phyloP scores from a whole-genome alignment of 495 filamentous ascomycete genomes.

The Xylaria palmicola region DNA sequence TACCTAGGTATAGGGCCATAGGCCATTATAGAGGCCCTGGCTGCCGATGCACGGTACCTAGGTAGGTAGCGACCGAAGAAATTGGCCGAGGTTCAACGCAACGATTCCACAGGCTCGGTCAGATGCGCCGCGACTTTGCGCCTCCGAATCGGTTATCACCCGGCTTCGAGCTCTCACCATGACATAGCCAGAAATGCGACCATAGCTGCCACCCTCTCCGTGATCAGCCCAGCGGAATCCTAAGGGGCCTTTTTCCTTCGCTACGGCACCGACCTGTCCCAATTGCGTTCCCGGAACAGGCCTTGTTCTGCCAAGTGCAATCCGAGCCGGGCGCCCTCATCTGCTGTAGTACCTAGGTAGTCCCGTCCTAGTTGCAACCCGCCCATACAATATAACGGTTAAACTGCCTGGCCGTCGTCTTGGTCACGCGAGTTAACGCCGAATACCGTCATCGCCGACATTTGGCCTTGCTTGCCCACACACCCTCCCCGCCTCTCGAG shows the following conservation, averaged over 20 bases:
- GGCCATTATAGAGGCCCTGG: too few relatives aligned
- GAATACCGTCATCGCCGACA: background rate
- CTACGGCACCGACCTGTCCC: background rate
- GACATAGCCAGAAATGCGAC: constrained; percentile 5
- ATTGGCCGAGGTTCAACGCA: constrained; percentile 15
- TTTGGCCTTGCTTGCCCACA: background rate
- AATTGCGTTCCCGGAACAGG: background rate
- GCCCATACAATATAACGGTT: constrained; percentile 14
- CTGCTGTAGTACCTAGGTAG: background rate
- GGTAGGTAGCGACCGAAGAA: background rate
- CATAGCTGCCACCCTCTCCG: background rate
- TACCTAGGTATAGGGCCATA: too few relatives aligned
- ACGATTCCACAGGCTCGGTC: constrained; percentile 13
- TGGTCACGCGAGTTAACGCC: background rate
- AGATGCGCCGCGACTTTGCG: constrained; percentile 4
- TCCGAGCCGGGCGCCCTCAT: background rate
- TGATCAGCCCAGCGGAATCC: background rate
- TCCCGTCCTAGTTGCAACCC: background rate
- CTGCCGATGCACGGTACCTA: background rate
- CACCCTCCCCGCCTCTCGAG: background rate
- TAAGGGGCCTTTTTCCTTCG: background rate
- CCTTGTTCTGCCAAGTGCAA: background rate
- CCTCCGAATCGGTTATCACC: constrained; percentile 13
- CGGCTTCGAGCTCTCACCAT: constrained; percentile 9
- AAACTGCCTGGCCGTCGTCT: constrained; percentile 2